These are phyloP conservation scores for Pyracantha coccinea DNA, from an alignment of 331 rosid species.

Conservation along the genomic window DNA sequence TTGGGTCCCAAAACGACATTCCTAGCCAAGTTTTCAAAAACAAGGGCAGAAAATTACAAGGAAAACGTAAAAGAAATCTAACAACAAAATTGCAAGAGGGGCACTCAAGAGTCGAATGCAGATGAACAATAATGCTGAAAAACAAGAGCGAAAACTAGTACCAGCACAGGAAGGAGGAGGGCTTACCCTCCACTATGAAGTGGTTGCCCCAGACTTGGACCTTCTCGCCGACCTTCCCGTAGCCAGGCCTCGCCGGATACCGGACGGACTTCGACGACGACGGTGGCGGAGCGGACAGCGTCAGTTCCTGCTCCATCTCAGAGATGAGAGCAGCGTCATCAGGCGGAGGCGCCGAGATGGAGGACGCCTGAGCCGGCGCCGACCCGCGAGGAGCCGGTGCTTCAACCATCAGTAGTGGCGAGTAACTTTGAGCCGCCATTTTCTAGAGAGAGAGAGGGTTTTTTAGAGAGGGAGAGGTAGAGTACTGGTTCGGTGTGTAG, in stretches of 20 bases:
- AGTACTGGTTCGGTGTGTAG: too few relatives aligned
- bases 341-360: not conserved
- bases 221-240: conserved; percentile 27
- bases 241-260: conserved; percentile 39
- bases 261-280: conserved; percentile 31
- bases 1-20: not conserved
- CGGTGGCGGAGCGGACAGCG: conserved; percentile 13
- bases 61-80: not conserved
- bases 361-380: not conserved
- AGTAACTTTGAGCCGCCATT: too few relatives aligned
- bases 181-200: conserved; percentile 32
- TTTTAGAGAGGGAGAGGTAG: too few relatives aligned
- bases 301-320: not conserved
- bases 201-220: conserved; percentile 49
- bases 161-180: too few relatives aligned
- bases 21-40: not conserved
- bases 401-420: too few relatives aligned
- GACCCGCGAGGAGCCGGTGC: too few relatives aligned
- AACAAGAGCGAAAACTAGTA: not conserved
- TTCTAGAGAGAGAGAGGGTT: too few relatives aligned
- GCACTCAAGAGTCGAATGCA: not conserved
- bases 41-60: not conserved
- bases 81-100: not conserved
- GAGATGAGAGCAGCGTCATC: not conserved
- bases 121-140: not conserved